Base-by-base conservation (phyloP, 179 eudicot genomes). In the Silene noctiflora region DNA sequence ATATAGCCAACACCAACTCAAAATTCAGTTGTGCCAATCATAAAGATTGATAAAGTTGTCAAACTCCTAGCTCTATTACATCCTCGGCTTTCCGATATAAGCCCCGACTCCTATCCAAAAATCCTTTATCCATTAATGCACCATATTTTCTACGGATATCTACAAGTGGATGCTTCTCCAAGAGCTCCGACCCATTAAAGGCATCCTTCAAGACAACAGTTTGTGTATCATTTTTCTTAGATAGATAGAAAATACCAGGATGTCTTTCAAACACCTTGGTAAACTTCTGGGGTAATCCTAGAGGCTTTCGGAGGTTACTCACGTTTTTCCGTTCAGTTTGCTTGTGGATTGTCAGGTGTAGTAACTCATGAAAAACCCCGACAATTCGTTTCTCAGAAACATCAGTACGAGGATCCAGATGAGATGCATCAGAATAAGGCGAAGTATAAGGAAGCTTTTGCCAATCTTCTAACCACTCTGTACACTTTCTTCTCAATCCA, bases 261-360 rank as follows among this genome's bases (percentile, higher is more conserved):
- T 94, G 98, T 71, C 98, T 90, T 73, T 94, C 98, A 85, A 94
- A 93, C 72, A 85, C 97, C 88, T 90, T 94, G 0, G 98, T 94
- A 69, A 91, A 94, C 72, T 94, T 94, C 75, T 90, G 97, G 4
- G 98, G 98, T 78, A 94, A 82, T 53, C 69, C 71, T 35, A 94
- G 78, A 33, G 96, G 90, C 61, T 79, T 88, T 13, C 97, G 87
- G 22, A 91, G 87, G 78, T 94, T 91, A 74, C 98, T 94, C 71
- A 90, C 94, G 72, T 90, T 94, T 65, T 81, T 87, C 46, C 97
- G 89, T 81, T 90, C 90, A 6, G 88, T 89, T 81, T 85, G 88
- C 77, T 86, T 86, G 5, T 81, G 88, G 69, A 91, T 62, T 14
- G 89, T 89, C 16, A 94, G 89, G 71, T 90, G 90, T 68, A 94